Percentiles rank a stretch among this genome's conserved stretches.
phyloP scores from a whole-genome alignment of 2,329 filamentous ascomycete genomes.

The Rhynchosporium secalis region DNA sequence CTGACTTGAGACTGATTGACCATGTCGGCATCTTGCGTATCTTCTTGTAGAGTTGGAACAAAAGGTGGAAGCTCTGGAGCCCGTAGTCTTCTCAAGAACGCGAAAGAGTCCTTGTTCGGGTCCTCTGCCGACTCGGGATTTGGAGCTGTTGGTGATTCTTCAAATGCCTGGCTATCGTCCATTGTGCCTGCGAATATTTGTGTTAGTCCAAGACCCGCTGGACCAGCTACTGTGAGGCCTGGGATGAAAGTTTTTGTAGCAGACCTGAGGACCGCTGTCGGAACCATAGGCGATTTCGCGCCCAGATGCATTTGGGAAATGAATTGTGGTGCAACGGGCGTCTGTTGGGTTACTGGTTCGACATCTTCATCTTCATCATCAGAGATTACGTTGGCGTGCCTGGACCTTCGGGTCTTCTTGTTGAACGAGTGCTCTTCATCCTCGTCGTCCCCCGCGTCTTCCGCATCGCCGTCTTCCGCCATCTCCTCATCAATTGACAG shows the following conservation, averaged over 20 bases:
- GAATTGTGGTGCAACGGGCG: slow-evolving; percentile 25
- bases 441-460: slow-evolving; percentile 37
- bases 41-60: slow-evolving; percentile 48
- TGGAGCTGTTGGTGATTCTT: slow-evolving; percentile 19
- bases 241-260: slow-evolving; percentile 71
- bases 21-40: slow-evolving; percentile 47
- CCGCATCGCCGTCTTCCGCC: slow-evolving; percentile 31
- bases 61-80: slow-evolving; percentile 47
- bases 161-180: slow-evolving; percentile 56
- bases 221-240: slow-evolving; percentile 60
- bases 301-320: slow-evolving; percentile 40
- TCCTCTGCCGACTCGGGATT: slow-evolving; percentile 30
- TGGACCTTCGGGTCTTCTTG: slow-evolving; percentile 24
- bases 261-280: slow-evolving; percentile 66
- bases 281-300: slow-evolving; percentile 50
- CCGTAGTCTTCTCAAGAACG: slow-evolving; percentile 51
- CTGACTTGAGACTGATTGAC: slow-evolving; percentile 46
- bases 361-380: slow-evolving; percentile 49
- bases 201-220: slow-evolving; percentile 72
- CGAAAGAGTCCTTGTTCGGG: slow-evolving; percentile 46
- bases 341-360: slow-evolving; percentile 25
- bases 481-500: slow-evolving; percentile 38
- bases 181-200: slow-evolving; percentile 92
- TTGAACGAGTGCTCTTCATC: slow-evolving; percentile 27
- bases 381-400: slow-evolving; percentile 40